phyloP scores from a whole-genome alignment of 352 stramenopile genomes.

The Phytopythium delawarense region DNA sequence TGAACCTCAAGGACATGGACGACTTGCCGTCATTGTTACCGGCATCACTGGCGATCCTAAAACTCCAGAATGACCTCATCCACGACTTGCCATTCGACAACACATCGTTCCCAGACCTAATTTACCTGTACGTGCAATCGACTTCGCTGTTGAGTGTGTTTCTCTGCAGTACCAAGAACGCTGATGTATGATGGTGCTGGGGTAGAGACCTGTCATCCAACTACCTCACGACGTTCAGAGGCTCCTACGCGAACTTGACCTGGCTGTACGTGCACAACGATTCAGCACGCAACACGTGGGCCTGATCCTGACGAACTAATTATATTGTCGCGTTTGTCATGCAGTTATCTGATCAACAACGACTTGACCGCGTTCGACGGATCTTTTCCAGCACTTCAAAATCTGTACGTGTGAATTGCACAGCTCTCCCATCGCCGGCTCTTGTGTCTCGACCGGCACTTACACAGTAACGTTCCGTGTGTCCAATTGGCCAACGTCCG shows the following conservation, averaged over 20 bases:
- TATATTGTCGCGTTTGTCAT: neutral
- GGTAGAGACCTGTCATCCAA: conserved; percentile 2
- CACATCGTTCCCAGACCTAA: neutral
- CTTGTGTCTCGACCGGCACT: no score
- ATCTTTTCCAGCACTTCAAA: no score
- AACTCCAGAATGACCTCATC: neutral
- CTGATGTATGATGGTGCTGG: neutral
- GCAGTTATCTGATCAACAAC: neutral
- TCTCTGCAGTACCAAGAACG: neutral
- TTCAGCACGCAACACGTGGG: no score
- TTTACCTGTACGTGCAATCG: neutral
- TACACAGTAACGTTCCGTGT: no score
- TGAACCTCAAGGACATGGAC: conserved; percentile 9
- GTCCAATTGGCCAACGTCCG: no score
- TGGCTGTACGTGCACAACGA: neutral
- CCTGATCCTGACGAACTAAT: neutral
- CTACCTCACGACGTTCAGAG: conserved; percentile 1
- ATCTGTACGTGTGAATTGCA: no score
- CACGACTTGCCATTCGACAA: neutral
- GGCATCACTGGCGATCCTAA: neutral
- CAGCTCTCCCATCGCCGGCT: no score
- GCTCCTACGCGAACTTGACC: neutral
- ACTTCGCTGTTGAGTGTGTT: neutral
- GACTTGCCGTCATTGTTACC: neutral
- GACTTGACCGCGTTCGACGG: no score